Percentiles rank a stretch among this genome's conserved stretches.
phyloP scores from a whole-genome alignment of 495 filamentous ascomycete genomes.

The Parmelia sp. region DNA sequence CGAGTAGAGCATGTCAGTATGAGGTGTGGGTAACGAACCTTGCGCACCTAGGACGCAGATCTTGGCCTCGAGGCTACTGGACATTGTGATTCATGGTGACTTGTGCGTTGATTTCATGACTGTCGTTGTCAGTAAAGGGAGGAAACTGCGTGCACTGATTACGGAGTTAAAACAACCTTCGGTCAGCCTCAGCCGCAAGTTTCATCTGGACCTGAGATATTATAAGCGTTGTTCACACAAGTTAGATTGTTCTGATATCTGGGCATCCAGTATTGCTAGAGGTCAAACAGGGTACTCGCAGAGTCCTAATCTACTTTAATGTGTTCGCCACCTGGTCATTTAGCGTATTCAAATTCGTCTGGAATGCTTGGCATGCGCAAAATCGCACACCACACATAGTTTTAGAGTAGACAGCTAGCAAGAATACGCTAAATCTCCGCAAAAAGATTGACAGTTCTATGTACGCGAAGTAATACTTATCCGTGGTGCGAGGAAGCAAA shows the following conservation, averaged over 20 bases:
- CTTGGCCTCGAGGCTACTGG: constrained; percentile 79
- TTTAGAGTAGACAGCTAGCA: no score
- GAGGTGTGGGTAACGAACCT: constrained; percentile 34
- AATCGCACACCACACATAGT: no score
- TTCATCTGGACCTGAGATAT: neutral
- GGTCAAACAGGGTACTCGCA: neutral
- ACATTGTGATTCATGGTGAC: constrained; percentile 40
- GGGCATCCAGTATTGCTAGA: neutral
- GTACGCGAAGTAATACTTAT: constrained; percentile 92
- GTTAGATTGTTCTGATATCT: neutral
- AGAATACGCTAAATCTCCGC: constrained; percentile 34
- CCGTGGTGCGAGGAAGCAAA: constrained; percentile 71
- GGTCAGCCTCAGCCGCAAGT: neutral
- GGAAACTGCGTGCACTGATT: neutral
- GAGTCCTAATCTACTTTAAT: constrained; percentile 77
- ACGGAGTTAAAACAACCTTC: neutral
- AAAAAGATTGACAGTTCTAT: constrained; percentile 86
- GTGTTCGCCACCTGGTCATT: no score
- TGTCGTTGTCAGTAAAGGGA: neutral
- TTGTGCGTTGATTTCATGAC: neutral
- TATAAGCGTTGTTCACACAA: neutral
- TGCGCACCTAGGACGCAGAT: constrained; percentile 86
- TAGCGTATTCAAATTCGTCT: no score
- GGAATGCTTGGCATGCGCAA: no score
- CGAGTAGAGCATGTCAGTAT: neutral